Conservation (phyloP, 192 early-diverging fungal species). For the Dimargaris verticillata region DNA sequence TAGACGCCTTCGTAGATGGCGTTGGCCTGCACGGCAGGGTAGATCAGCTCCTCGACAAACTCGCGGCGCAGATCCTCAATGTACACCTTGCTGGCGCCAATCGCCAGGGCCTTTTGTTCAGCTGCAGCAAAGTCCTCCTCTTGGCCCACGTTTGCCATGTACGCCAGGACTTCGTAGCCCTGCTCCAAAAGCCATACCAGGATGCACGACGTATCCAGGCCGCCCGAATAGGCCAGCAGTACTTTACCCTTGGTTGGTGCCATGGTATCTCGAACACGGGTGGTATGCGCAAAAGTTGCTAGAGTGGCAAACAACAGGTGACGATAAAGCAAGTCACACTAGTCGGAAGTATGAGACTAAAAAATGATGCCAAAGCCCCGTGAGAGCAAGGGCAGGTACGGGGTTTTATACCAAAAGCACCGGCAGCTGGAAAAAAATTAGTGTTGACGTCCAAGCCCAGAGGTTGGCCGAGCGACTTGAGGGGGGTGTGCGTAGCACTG, state of each 20-base stretch:
- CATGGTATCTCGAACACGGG: too few species aligned
- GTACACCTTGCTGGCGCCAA: constrained; percentile 88
- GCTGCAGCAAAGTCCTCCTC: constrained; percentile 98
- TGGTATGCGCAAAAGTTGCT: too few species aligned
- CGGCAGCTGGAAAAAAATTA: too few species aligned
- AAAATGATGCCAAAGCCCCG: too few species aligned
- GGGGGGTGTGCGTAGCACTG: too few species aligned
- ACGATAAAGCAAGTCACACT: too few species aligned
- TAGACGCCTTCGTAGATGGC: constrained; percentile 91
- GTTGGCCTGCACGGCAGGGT: constrained; percentile 87
- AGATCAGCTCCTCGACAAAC: constrained; percentile 86
- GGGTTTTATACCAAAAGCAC: too few species aligned
- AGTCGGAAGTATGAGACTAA: too few species aligned
- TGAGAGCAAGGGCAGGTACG: too few species aligned
- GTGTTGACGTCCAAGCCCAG: too few species aligned
- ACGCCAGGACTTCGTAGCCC: constrained; percentile 92
- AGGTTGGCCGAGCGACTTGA: too few species aligned
- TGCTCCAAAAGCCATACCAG: constrained; percentile 95
- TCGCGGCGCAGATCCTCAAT: constrained; percentile 91
- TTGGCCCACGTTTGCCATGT: constrained; percentile 97
- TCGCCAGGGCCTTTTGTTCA: constrained; percentile 72
- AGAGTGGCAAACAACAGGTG: too few species aligned
- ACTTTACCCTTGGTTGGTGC: constrained; percentile 64
- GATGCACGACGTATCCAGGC: constrained; percentile 98
- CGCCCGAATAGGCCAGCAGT: constrained; percentile 91